Conservation (phyloP, 2,329 filamentous ascomycete species). For the Aspergillus pseudoterreus region DNA sequence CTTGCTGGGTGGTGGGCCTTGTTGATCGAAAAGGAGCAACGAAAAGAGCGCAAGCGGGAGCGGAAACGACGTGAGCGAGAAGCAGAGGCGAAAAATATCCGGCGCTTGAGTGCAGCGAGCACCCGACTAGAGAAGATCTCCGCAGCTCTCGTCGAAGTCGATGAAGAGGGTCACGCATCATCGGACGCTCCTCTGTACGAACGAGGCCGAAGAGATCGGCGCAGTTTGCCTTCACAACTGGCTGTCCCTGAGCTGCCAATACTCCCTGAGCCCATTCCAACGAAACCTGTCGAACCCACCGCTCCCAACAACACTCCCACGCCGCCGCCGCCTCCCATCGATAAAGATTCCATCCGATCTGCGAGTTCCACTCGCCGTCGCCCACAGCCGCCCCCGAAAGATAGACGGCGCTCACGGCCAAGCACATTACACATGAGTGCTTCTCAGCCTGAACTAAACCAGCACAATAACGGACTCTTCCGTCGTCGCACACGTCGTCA, state of each 20-base stretch:
- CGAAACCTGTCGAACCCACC: slow-evolving; percentile 26
- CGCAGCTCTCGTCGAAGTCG: slow-evolving; percentile 70
- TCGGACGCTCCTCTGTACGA: slow-evolving; percentile 58
- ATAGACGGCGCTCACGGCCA: slow-evolving; percentile 71
- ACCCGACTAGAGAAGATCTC: slow-evolving; percentile 79
- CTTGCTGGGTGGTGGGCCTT: slow-evolving; percentile 96
- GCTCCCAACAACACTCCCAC: slow-evolving; percentile 33
- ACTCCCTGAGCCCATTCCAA: slow-evolving; percentile 58
- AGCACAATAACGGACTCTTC: slow-evolving; percentile 51
- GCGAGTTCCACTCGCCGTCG: slow-evolving; percentile 73
- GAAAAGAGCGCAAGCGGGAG: slow-evolving; percentile 76
- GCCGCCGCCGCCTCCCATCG: slow-evolving; percentile 65
- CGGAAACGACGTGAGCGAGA: slow-evolving; percentile 83
- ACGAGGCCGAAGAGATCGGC: slow-evolving; percentile 72
- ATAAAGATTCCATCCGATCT: slow-evolving; percentile 69
- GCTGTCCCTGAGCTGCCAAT: slow-evolving; percentile 71
- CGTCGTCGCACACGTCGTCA: slow-evolving; percentile 56
- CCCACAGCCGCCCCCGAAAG: slow-evolving; percentile 81
- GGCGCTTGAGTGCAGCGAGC: slow-evolving; percentile 83
- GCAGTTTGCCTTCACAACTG: slow-evolving; percentile 63
- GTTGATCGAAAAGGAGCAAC: slow-evolving; percentile 87
- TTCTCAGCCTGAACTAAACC: slow-evolving; percentile 59
- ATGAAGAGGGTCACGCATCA: slow-evolving; percentile 62
- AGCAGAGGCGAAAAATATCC: slow-evolving; percentile 70
- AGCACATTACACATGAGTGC: slow-evolving; percentile 86